Percentiles rank a stretch among this genome's conserved stretches.
Conservation (phyloP, 768 basidiomycete species). For the Daedalea quercina region DNA sequence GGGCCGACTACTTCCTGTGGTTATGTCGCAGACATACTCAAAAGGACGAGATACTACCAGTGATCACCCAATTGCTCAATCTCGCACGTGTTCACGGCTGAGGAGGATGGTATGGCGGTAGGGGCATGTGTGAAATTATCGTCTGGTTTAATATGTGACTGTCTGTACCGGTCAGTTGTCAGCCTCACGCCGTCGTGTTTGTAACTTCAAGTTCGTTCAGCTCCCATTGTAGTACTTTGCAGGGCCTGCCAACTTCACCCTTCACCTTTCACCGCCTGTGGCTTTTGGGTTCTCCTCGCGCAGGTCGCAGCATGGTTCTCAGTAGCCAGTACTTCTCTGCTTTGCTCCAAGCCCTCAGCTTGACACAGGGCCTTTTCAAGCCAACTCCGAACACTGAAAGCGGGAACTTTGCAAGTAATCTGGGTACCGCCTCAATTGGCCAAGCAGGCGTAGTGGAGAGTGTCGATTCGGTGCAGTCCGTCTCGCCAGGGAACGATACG, state of each 20-base stretch:
- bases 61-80: too few species aligned
- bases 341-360: conserved; percentile 26
- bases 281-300: neutral
- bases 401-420: neutral
- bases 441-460: neutral
- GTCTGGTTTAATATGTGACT: too few species aligned
- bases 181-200: neutral
- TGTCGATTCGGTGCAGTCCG: neutral
- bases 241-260: neutral
- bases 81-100: too few species aligned
- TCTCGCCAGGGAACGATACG: neutral
- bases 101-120: too few species aligned
- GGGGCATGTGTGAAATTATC: too few species aligned
- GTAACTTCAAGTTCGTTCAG: neutral
- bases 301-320: conserved; percentile 19
- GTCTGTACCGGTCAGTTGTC: too few species aligned
- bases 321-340: conserved; percentile 18
- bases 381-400: conserved; percentile 12
- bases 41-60: too few species aligned
- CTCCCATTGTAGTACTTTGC: too few species aligned
- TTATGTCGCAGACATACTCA: too few species aligned
- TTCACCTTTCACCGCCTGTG: neutral
- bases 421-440: neutral
- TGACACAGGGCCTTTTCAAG: conserved; percentile 26
- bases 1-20: too few species aligned